Evolutionary conservation across 2,329 filamentous ascomycete genomes (phyloP), one percentile per base, ranked within the genome.

Genomic region (Cladosporium sp.): DNA sequence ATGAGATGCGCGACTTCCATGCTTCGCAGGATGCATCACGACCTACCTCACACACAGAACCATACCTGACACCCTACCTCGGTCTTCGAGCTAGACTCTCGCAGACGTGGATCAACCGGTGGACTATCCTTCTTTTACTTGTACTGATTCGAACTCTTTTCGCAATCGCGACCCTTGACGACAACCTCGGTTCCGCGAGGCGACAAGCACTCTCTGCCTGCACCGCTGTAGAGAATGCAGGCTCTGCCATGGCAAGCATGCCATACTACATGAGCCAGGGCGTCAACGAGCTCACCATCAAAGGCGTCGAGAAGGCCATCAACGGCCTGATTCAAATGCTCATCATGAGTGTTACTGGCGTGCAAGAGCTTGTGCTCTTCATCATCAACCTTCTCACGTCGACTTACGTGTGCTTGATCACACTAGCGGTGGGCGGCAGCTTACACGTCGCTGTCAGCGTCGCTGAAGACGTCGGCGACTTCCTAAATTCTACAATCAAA

Each of bases 211-310:
- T 97, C 62, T 90, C 91, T 61, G 93, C 94, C 69, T 99, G 95
- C 78, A 92, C 89, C 65, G 91, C 91, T 76, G 94, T 98, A 57
- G 94, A 99, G 81, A 92, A 92, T 70, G 87, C 96, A 71, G 95
- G 94, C 68, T 97, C 93, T 76, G 86, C 92, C 67, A 94, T 99
- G 92, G 95, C 94, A 46, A 98, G 95, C 43, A 97, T 98, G 93
- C 95, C 95, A 65, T 91, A 97, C 79, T 98, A 97, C 80, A 89
- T 98, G 76, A 91, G 93, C 1, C 83, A 86, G 60, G 95, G 95
- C 63, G 89, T 97, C 76, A 99, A 99, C 79, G 86, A 92, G 66
- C 81, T 98, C 71, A 90, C 92, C 8, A 91, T 92, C 34, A 85
- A 85, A 57, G 89, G 91, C 64, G 89, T 98, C 70, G 91, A 93